phyloP scores from a whole-genome alignment of 345 rosid genomes.

The Chamaenerion angustifolium region DNA sequence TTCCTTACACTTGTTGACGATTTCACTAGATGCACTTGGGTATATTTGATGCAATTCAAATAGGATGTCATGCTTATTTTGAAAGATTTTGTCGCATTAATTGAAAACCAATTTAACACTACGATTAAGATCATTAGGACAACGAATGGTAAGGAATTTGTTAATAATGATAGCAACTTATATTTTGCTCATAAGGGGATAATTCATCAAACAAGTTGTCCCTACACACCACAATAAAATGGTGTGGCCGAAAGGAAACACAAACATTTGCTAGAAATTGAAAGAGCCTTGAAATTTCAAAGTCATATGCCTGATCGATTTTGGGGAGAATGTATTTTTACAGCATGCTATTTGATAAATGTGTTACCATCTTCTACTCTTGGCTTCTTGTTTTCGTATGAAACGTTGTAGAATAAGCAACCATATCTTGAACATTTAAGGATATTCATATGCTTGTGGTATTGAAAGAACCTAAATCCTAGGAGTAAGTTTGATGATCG shows the following conservation, averaged over 20 bases:
- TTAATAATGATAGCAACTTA: not conserved
- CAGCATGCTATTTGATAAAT: too few species aligned
- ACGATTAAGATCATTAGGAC: not conserved
- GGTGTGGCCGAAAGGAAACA: conserved; percentile 4
- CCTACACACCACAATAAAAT: conserved; percentile 9
- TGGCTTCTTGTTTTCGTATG: too few species aligned
- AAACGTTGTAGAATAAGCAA: too few species aligned
- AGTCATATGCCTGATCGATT: not conserved
- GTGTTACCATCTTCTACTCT: too few species aligned
- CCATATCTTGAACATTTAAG: too few species aligned
- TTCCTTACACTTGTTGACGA: conserved; percentile 3
- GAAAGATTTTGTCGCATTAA: not conserved
- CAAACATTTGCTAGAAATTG: conserved; percentile 2
- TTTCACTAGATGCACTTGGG: not conserved
- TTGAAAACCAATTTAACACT: not conserved
- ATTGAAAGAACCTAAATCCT: too few species aligned
- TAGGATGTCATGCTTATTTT: not conserved
- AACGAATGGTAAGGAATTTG: not conserved
- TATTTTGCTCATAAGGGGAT: not conserved
- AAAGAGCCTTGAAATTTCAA: not conserved
- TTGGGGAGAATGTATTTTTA: too few species aligned
- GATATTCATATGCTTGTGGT: too few species aligned
- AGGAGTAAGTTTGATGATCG: too few species aligned
- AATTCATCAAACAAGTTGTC: not conserved
- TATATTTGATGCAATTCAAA: not conserved